These are phyloP conservation scores for Ramichloridium luteum DNA, from an alignment of 2,329 filamentous ascomycete genomes.

Conservation along the genomic window DNA sequence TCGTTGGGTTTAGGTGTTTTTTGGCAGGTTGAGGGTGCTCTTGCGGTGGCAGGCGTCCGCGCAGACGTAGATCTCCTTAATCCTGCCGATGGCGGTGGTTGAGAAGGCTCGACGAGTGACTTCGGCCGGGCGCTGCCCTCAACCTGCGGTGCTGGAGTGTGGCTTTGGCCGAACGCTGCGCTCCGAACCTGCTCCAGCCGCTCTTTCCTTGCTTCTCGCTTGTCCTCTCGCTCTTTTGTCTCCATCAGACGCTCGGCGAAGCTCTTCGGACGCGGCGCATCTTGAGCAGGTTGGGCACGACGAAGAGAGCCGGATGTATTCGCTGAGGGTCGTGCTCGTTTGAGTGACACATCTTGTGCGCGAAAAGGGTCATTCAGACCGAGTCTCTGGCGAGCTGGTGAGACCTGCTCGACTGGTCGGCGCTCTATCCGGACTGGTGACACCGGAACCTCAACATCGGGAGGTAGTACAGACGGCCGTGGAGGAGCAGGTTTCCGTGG, in stretches of 20 bases:
- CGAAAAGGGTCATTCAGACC: constrained; percentile 83
- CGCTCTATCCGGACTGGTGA: constrained; percentile 48
- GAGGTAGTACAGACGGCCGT: constrained; percentile 14
- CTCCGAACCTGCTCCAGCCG: constrained; percentile 32
- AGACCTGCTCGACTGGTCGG: constrained; percentile 45
- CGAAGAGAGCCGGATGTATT: not conserved
- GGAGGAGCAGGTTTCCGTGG: constrained; percentile 6
- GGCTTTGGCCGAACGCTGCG: constrained; percentile 17
- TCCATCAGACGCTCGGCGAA: constrained; percentile 82
- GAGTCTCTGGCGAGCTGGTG: constrained; percentile 65
- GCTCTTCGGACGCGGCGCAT: constrained; percentile 35
- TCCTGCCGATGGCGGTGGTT: no score
- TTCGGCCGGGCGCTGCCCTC: not conserved
- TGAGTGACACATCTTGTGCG: constrained; percentile 73
- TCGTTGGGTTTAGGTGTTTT: constrained; percentile 1
- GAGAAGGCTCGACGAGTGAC: no score
- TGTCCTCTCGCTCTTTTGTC: constrained; percentile 37
- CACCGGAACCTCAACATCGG: constrained; percentile 60
- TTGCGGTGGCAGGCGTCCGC: not conserved
- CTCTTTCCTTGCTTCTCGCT: constrained; percentile 32
- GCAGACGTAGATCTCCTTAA: not conserved
- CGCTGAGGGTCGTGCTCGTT: constrained; percentile 47
- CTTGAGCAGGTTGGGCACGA: not conserved
- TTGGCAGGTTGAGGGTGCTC: not conserved
- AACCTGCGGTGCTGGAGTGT: not conserved